Percentiles rank a stretch among this genome's conserved stretches.
Evolutionary conservation across 2,329 filamentous ascomycete genomes (phyloP).

Genomic region (Paracoccidioides brasiliensis): DNA sequence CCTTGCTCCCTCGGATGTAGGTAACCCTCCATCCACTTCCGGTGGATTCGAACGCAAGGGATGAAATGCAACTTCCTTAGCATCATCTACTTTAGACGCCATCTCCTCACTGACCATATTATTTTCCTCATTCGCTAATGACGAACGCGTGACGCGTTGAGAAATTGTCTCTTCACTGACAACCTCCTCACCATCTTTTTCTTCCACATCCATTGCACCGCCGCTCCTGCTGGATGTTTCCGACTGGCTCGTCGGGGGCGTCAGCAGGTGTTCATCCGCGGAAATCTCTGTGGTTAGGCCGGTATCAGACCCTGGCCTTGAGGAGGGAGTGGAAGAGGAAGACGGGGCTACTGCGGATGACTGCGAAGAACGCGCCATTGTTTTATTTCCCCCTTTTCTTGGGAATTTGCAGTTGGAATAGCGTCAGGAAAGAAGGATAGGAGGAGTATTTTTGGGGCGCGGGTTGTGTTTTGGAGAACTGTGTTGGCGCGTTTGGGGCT

Average conservation of each 20-base stretch:
- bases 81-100: conserved; percentile 17
- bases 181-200: conserved; percentile 21
- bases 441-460: too few species aligned
- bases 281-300: conserved; percentile 18
- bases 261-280: conserved; percentile 28
- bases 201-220: conserved; percentile 12
- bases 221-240: conserved; percentile 31
- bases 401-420: background rate
- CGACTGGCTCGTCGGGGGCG: conserved; percentile 32
- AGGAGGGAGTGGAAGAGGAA: conserved; percentile 15
- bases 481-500: background rate
- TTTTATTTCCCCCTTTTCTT: background rate
- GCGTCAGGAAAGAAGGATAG: background rate
- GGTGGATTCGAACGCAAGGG: background rate
- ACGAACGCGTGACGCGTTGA: conserved; percentile 30
- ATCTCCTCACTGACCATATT: background rate
- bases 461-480: background rate
- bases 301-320: conserved; percentile 14
- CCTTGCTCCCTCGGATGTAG: background rate
- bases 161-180: conserved; percentile 14
- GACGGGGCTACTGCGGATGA: conserved; percentile 21
- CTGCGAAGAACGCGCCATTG: conserved; percentile 20
- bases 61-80: conserved; percentile 12
- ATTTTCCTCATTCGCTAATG: conserved; percentile 14
- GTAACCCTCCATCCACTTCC: background rate